These are phyloP conservation scores for Polychaeton citri DNA, from an alignment of 2,329 filamentous ascomycete species.

Conservation along the genomic window DNA sequence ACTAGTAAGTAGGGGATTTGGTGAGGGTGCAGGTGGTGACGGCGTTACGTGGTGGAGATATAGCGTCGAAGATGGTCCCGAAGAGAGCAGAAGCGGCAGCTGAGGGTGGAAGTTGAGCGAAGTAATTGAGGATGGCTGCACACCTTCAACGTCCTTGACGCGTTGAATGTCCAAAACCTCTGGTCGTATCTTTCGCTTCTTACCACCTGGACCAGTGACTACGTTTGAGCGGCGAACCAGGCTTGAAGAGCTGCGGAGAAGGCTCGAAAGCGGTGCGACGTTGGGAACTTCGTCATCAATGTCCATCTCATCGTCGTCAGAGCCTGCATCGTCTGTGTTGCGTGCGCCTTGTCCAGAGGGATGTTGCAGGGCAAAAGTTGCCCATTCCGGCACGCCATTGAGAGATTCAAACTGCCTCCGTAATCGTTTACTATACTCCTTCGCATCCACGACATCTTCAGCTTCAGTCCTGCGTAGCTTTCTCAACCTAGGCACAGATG, in stretches of 20 bases:
- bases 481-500: constrained; percentile 58
- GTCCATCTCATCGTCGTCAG: constrained; percentile 37
- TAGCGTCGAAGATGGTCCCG: constrained; percentile 71
- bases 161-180: constrained; percentile 85
- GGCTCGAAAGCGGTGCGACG: constrained; percentile 61
- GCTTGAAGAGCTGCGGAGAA: constrained; percentile 62
- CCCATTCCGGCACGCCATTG: constrained; percentile 51
- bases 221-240: constrained; percentile 38
- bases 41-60: constrained; percentile 78
- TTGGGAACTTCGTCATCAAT: constrained; percentile 39
- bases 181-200: constrained; percentile 62
- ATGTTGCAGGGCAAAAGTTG: constrained; percentile 28
- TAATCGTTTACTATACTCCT: constrained; percentile 70
- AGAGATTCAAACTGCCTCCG: constrained; percentile 56
- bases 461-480: constrained; percentile 70
- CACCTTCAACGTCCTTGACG: constrained; percentile 69
- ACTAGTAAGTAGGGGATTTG: constrained; percentile 82
- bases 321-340: constrained; percentile 25
- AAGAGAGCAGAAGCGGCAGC: constrained; percentile 78
- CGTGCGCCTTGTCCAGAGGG: constrained; percentile 35
- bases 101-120: constrained; percentile 81
- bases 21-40: constrained; percentile 54
- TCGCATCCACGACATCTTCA: constrained; percentile 76
- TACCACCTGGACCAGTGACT: constrained; percentile 31
- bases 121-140: constrained; percentile 63